A percentile compares a stretch with the other conserved stretches of the same genome.
Conservation (phyloP, 129 eudicot genomes). For the Flaveria robusta region DNA sequence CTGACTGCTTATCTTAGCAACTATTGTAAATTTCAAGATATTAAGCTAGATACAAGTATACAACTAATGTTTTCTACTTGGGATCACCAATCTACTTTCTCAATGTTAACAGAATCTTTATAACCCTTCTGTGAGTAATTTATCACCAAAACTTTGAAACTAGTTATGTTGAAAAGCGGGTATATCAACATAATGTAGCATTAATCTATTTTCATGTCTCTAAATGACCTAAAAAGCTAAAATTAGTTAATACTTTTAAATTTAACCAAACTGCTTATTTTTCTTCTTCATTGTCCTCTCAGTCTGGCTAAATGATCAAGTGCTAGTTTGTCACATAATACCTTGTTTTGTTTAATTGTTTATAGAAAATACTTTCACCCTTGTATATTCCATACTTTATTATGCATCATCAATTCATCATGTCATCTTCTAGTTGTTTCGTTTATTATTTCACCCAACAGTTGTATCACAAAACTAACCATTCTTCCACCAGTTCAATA, state of each 20-base stretch:
- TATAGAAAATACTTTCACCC: too few relatives aligned
- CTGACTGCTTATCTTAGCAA: not conserved
- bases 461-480: not conserved
- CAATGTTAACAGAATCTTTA: constrained; percentile 2
- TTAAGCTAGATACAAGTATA: not conserved
- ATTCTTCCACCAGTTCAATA: not conserved
- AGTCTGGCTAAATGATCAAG: not conserved
- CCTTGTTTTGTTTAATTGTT: too few relatives aligned
- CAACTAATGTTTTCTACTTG: not conserved
- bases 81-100: constrained; percentile 8
- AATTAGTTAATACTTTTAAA: not conserved
- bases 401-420: not conserved
- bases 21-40: not conserved
- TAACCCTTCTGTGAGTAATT: not conserved
- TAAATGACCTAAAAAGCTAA: not conserved
- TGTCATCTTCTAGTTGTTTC: not conserved
- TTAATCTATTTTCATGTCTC: not conserved
- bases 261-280: not conserved
- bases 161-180: not conserved
- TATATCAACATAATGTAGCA: not conserved
- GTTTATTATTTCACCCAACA: not conserved
- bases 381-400: not conserved
- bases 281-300: not conserved
- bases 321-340: not conserved
- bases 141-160: not conserved